Evolutionary conservation across 768 basidiomycete species (phyloP), one percentile per base, ranked within the genome.

Genomic region (Boletus pseudopeckii): DNA sequence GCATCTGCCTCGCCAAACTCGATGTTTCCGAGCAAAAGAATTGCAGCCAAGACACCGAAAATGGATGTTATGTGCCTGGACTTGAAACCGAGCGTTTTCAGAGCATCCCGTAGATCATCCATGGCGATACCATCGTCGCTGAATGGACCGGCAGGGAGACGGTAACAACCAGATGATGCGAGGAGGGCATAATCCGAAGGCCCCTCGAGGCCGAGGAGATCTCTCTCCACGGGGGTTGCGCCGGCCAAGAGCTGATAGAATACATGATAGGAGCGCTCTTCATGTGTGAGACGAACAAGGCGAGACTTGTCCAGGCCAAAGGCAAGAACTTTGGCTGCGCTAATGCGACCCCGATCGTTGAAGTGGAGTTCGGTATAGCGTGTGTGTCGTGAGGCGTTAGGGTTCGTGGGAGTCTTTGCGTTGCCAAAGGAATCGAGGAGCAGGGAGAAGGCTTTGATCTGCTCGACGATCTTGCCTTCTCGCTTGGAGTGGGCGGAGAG

Each of bases 181-280:
- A 86, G 74, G 9, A 86, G 74, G 17, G 76, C 72, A 55, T 85
- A 85, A 48, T 80, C 80, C 1, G 80, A 80, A 0, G 81, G 76
- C 15, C 81, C 83, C 57, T 85, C 83, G 24, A 85, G 67, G 36
- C 72, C 71, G 53, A 80, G 73, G 30, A 61, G 53, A 54, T 85
- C 84, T 30, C 83, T 74, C 58, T 85, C 82, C 33, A 73, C 65
- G 22, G 81, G 78, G 13, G 72, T 76, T 40, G 82, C 81, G 30
- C 83, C 83, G 28, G 84, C 80, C 36, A 85, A 68, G 48, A 85
- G 73, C 60, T 85, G 83, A 67, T 85, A 85, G 67, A 85, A 85
- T 37, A 85, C 74, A 59, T 85, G 84, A 65, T 78, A 85, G 22
- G 80, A 76, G n/a, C 83, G 75, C 58, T 85, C 83, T 50, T 85